Evolutionary conservation across 2,329 filamentous ascomycete genomes (phyloP), one percentile per base, ranked within the genome.

Genomic region (Myotisia sp.): DNA sequence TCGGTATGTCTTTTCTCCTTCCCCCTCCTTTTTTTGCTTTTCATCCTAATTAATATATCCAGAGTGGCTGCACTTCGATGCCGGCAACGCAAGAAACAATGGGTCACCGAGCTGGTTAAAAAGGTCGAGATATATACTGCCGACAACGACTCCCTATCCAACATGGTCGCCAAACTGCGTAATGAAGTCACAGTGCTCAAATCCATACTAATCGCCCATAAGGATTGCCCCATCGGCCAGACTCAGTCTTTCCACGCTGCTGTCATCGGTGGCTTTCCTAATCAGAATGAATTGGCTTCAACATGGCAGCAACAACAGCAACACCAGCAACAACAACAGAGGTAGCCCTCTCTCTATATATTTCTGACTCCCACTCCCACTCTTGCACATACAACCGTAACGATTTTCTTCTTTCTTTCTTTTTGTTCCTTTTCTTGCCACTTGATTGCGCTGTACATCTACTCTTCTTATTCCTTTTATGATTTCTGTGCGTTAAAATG

Each of bases 71-170:
- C 90, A 3, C 67, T 98, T 39, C 98, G 98, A 54, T 98, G 90
- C 59, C 79, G 90, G 41, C 90, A 98, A 58, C 75, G 90, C 13
- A 98, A 98, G 69, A 98, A 98, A 69, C 90, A 95, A 55, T 98
- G 90, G 90, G 71, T 95, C 38, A 81, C 82, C 20, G 95, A 93
- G 47, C 69, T 98, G 1, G 90, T 98, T 56, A 74, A 74, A 37
- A 95, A 95, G 58, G 87, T 95, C 10, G 90, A 98, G 56, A 69
- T 92, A 45, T 95, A 85, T 52, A 86, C 79, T 42, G 78, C 70
- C 1, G 90, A 98, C 58, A 95, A 95, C 43, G 90, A 98, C 51
- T 75, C 75, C 1, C 68, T 98, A 21, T 82, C 78, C 12, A 69
- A 76, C 3, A 87, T 90, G 42, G 85, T 95, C 38, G 79, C 79